A percentile compares a stretch with the other conserved stretches of the same genome.
These are phyloP conservation scores for Neurospora pannonica DNA, from an alignment of 495 filamentous ascomycete genomes.

Conservation along the genomic window DNA sequence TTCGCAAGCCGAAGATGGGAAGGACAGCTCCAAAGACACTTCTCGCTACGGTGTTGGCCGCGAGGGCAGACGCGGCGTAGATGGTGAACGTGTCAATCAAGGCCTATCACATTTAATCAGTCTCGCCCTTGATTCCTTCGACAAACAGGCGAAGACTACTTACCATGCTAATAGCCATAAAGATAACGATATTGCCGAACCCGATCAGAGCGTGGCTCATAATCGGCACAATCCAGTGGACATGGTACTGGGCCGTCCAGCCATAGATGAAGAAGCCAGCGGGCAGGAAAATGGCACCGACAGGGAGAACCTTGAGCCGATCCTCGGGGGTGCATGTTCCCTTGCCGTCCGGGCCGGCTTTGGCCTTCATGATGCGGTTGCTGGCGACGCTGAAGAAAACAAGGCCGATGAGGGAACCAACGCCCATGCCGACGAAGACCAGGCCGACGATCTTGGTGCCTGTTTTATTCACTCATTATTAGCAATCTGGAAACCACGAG, in stretches of 20 bases:
- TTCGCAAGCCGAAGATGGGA: slow-evolving; percentile 43
- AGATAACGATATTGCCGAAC: neutral
- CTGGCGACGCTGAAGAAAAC: slow-evolving; percentile 21
- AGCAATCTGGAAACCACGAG: neutral
- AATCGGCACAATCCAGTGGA: slow-evolving; percentile 55
- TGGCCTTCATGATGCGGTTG: slow-evolving; percentile 21
- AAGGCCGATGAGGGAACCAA: slow-evolving; percentile 28
- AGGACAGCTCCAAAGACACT: slow-evolving; percentile 47
- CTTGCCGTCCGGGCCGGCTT: slow-evolving; percentile 21
- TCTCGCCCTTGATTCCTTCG: neutral
- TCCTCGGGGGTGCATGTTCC: slow-evolving; percentile 33
- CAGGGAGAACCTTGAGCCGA: slow-evolving; percentile 41
- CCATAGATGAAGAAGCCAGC: slow-evolving; percentile 44
- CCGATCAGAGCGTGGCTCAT: neutral
- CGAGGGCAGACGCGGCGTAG: slow-evolving; percentile 53
- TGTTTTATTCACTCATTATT: neutral
- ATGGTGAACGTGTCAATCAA: slow-evolving; percentile 49
- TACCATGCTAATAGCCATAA: slow-evolving; percentile 34
- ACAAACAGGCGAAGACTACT: slow-evolving; percentile 8
- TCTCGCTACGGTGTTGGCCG: slow-evolving; percentile 43
- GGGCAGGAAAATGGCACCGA: slow-evolving; percentile 38
- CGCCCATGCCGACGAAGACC: slow-evolving; percentile 30
- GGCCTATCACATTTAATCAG: neutral
- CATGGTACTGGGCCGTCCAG: slow-evolving; percentile 50
- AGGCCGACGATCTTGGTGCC: slow-evolving; percentile 22